A percentile compares a stretch with the other conserved stretches of the same genome.
phyloP scores from a whole-genome alignment of 1,284 basidiomycete species.

The Heliocybe sulcata region DNA sequence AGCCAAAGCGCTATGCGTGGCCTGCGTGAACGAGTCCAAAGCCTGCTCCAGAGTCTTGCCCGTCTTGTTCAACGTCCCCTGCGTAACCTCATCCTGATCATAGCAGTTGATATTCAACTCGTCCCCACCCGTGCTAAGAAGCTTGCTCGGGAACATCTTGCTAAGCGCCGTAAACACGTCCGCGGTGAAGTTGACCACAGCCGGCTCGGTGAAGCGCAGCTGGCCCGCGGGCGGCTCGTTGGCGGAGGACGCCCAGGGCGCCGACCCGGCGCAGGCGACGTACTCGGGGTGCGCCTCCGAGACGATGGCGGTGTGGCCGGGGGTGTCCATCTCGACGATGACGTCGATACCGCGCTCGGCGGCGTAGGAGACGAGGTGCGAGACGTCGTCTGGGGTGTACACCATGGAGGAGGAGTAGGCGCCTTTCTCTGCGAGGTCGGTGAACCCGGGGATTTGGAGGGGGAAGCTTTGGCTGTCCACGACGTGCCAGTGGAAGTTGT shows the following conservation, averaged over 20 bases:
- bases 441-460: constrained; percentile 53
- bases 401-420: constrained; percentile 55
- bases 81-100: constrained; percentile 50
- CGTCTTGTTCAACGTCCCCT: constrained; percentile 36
- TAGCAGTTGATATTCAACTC: constrained; percentile 75
- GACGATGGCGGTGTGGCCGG: constrained; percentile 74
- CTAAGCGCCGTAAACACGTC: constrained; percentile 35
- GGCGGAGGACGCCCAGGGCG: constrained; percentile 61
- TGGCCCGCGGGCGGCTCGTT: constrained; percentile 80
- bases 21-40: constrained; percentile 52
- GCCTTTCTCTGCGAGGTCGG: constrained; percentile 57
- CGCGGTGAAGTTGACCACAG: constrained; percentile 35
- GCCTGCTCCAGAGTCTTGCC: constrained; percentile 57
- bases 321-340: constrained; percentile 52
- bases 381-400: constrained; percentile 58
- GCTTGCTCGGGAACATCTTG: constrained; percentile 44
- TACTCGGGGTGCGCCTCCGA: constrained; percentile 61
- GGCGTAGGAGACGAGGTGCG: constrained; percentile 64
- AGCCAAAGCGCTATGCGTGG: constrained; percentile 39
- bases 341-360: constrained; percentile 26
- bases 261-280: constrained; percentile 61
- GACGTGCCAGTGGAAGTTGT: constrained; percentile 78
- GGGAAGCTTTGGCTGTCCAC: constrained; percentile 77
- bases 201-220: constrained; percentile 55
- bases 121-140: constrained; percentile 80